These are phyloP conservation scores for Colletotrichum acutatum DNA, from an alignment of 2,329 filamentous ascomycete species.

Conservation along the genomic window DNA sequence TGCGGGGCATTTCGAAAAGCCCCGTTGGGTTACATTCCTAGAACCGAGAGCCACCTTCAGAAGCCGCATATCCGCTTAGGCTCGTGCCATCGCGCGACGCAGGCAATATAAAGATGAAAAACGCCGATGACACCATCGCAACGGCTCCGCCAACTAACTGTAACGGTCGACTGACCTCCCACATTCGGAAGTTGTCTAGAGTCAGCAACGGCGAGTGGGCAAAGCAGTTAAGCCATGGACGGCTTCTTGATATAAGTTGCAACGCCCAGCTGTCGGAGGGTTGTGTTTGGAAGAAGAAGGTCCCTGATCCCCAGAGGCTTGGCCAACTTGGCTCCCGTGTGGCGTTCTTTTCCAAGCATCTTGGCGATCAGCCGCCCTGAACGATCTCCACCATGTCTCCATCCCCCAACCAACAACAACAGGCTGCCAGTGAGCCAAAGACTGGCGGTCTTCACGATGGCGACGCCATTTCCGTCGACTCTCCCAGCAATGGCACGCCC, in stretches of 20 bases:
- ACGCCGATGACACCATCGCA: conserved; percentile 29
- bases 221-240: background rate
- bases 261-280: background rate
- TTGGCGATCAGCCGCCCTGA: conserved; percentile 20
- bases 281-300: background rate
- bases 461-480: conserved; percentile 16
- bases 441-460: background rate
- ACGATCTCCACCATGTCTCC: conserved; percentile 19
- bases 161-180: conserved; percentile 2
- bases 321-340: conserved; percentile 25
- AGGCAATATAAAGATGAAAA: conserved; percentile 17
- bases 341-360: conserved; percentile 19
- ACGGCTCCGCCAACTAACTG: conserved; percentile 4
- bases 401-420: background rate
- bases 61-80: conserved; percentile 14
- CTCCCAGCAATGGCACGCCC: conserved; percentile 2
- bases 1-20: background rate
- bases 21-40: background rate
- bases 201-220: background rate
- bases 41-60: background rate
- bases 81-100: background rate
- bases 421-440: conserved; percentile 5
- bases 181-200: background rate
- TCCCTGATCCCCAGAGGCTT: conserved; percentile 14
- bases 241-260: conserved; percentile 13